Conservation (phyloP, 805 yeast genomes). For the Candida sanyiensis region DNA sequence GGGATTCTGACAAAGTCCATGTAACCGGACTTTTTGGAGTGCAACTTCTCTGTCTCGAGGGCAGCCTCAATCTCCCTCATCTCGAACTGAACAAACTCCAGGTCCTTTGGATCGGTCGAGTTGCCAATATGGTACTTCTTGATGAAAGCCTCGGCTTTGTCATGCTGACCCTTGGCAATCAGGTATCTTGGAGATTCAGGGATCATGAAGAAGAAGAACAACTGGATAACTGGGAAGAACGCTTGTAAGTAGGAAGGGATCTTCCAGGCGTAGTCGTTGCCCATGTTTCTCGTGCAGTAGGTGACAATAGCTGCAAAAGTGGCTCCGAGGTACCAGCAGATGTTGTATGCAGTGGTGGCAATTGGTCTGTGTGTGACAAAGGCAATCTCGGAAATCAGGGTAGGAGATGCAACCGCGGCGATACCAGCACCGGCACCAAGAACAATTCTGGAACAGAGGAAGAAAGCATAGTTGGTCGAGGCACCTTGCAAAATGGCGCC, state of each 20-base stretch:
- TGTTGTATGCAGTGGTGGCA: slow-evolving; percentile 39
- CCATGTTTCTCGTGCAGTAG: slow-evolving; percentile 34
- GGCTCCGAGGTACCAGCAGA: slow-evolving; percentile 47
- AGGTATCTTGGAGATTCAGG: slow-evolving; percentile 48
- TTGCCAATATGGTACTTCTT: no score
- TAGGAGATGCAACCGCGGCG: slow-evolving; percentile 39
- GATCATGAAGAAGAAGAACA: slow-evolving; percentile 30
- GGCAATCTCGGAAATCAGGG: slow-evolving; percentile 44
- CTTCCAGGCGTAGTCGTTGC: slow-evolving; percentile 41
- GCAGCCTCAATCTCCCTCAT: no score
- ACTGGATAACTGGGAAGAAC: slow-evolving; percentile 38
- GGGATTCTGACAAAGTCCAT: no score
- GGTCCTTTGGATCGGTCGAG: no score
- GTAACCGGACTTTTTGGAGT: no score
- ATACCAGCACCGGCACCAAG: slow-evolving; percentile 42
- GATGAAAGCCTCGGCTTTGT: no score
- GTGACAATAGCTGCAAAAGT: slow-evolving; percentile 45
- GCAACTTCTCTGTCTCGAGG: no score
- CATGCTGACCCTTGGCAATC: slow-evolving; percentile 35
- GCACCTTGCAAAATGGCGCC: slow-evolving; percentile 23
- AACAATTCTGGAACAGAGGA: slow-evolving; percentile 32
- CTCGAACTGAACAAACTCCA: no score
- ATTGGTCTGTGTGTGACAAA: slow-evolving; percentile 38
- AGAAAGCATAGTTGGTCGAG: slow-evolving; percentile 7
- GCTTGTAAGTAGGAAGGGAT: slow-evolving; percentile 48